phyloP scores from a whole-genome alignment of 2,329 filamentous ascomycete species.

The Kalaharituber pfeilii region DNA sequence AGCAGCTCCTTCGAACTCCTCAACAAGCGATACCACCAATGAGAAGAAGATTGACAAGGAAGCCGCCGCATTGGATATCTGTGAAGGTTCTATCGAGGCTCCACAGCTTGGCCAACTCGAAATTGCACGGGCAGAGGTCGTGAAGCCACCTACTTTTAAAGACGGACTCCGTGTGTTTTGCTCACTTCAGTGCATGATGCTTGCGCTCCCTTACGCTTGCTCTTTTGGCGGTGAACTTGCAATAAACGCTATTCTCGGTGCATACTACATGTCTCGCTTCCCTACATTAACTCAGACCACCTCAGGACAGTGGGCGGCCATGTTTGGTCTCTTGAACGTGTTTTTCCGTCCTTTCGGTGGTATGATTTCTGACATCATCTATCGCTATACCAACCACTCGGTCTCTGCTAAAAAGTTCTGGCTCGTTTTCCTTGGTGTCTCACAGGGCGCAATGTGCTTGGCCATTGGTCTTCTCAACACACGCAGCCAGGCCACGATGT shows the following conservation, averaged over 20 bases:
- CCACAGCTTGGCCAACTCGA: not conserved
- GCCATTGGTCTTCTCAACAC: constrained; percentile 49
- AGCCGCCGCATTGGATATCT: not conserved
- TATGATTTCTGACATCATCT: constrained; percentile 39
- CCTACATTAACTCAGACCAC: constrained; percentile 39
- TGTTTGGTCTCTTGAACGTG: constrained; percentile 38
- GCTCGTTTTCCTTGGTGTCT: constrained; percentile 38
- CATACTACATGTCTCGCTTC: constrained; percentile 45
- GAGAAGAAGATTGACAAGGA: not conserved
- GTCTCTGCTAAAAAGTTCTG: constrained; percentile 49
- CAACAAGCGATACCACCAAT: not conserved
- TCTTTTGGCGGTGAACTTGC: constrained; percentile 47
- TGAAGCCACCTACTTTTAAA: constrained; percentile 40
- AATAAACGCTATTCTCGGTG: constrained; percentile 42
- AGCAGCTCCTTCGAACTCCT: not conserved
- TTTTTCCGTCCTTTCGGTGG: constrained; percentile 33
- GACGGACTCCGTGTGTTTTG: constrained; percentile 30
- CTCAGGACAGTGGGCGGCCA: constrained; percentile 41
- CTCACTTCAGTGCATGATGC: constrained; percentile 39
- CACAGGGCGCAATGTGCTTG: constrained; percentile 42
- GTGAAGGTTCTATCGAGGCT: not conserved
- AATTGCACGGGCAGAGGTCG: constrained; percentile 20
- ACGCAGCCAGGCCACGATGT: constrained; percentile 44
- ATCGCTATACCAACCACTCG: constrained; percentile 31
- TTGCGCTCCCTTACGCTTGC: constrained; percentile 42